Evolutionary conservation across 2,329 filamentous ascomycete species (phyloP), one percentile per base, ranked within the genome.

Genomic region (Rhexocercosporidium sp.): DNA sequence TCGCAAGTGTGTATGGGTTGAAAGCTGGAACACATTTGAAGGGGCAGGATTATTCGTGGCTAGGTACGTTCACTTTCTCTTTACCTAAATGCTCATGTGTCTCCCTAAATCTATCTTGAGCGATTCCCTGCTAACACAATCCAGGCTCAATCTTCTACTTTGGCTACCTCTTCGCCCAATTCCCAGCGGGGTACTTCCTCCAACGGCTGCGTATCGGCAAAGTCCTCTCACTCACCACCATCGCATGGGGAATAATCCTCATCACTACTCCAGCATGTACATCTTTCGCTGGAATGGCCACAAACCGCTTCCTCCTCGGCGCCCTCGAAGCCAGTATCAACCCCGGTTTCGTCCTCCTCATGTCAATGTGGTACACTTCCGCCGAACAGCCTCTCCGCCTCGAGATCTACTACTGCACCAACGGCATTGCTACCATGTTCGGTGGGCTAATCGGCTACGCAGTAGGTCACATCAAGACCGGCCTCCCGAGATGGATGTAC

Each of bases 211-310:
- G 81, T 2, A 80, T 85, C 6, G 84, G 81, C n/a, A 82, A 81
- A 69, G 82, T 84, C 70, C 79, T 85, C 18, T 81, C 79, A 0
- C 49, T 73, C 25, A 80, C 81, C 39, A 82, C 80, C 0, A 74
- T 85, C 9, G 72, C 78, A 20, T 87, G 85, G 84, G 84, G 83
- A 3, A 73, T 79, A 6, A 80, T 85, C 16, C 77, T 85, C 25
- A 79, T 82, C 67, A 80, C 81, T 0, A 84, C 81, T 0, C 82
- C 83, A 11, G 85, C 82, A 44, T 86, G 84, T 71, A 82, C 81
- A 53, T 85, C 85, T 73, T 92, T 87, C 72, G 79, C 81, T 0
- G 86, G 88, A 1, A 86, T 88, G 0, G 83, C 90, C 27, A 87
- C 85, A 0, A 83, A 91, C 57, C 84, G 90, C 0, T 88, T 91